phyloP scores from a whole-genome alignment of 1,139 yeast genomes.

The Protomyces inouyei region DNA sequence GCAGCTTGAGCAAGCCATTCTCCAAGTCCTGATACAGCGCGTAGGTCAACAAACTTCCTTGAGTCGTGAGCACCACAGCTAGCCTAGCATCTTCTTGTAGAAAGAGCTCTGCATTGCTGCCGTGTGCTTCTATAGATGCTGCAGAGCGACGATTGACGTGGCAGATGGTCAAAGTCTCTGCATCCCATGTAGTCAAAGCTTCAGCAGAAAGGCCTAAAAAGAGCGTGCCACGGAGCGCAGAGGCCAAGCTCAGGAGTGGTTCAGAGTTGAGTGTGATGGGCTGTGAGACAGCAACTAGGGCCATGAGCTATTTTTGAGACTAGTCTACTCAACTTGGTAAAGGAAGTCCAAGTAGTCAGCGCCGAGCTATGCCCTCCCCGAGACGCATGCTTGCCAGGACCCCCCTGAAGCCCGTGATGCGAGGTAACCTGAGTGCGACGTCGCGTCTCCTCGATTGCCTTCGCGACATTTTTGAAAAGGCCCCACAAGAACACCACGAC shows the following conservation, averaged over 20 bases:
- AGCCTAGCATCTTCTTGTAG: slow-evolving; percentile 1
- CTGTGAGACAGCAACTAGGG: background rate
- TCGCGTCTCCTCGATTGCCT: too few relatives aligned
- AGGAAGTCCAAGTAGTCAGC: too few relatives aligned
- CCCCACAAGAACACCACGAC: too few relatives aligned
- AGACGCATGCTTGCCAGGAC: too few relatives aligned
- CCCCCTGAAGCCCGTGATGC: too few relatives aligned
- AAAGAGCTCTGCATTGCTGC: slow-evolving; percentile 8
- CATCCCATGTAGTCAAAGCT: slow-evolving; percentile 10
- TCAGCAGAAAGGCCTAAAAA: slow-evolving; percentile 10
- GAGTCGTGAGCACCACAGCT: slow-evolving; percentile 4
- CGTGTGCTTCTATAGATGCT: slow-evolving; percentile 6
- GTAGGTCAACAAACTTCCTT: slow-evolving; percentile 4
- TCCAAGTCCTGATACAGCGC: slow-evolving; percentile 9
- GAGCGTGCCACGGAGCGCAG: slow-evolving; percentile 7
- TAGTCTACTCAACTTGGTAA: too few relatives aligned
- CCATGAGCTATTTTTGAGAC: background rate
- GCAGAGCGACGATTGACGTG: slow-evolving; percentile 8
- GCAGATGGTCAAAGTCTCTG: slow-evolving; percentile 7
- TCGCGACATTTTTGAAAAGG: too few relatives aligned
- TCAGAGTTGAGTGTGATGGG: background rate
- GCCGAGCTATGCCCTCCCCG: too few relatives aligned
- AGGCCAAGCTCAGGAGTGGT: background rate
- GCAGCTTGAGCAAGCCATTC: background rate
- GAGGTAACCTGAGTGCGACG: too few relatives aligned